Base-by-base conservation (phyloP, 2,329 filamentous ascomycete species). In the Alternaria burnsii region DNA sequence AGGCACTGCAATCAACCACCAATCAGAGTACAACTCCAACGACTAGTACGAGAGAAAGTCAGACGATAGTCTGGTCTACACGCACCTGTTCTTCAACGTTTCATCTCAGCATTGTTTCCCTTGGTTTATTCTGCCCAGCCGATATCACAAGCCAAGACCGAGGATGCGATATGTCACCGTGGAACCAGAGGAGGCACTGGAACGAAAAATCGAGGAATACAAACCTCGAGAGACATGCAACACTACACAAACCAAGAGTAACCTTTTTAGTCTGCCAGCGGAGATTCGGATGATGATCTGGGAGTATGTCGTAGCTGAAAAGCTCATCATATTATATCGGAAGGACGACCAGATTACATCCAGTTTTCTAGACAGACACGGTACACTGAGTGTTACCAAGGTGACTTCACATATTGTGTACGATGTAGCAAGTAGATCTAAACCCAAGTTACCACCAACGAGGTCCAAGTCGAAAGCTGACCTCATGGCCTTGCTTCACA, bases 261-360 rank as follows among this genome's bases (percentile, higher is more conserved):
- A 4, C 9, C 30, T 51, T 24, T 14, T 50, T 9, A 11, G 8
- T 24, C 16, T 38, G 14, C 47, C 47, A 34, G 12, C 32, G 12
- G 47, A 51, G 22, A 34, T 51, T 10, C 47, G 30, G 10, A 11
- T 51, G 28, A 36, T 51, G 47, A 51, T 51, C 3, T 51, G 47
- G 47, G 30, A 51, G 14, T 12, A 5, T 26, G 8, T 16, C 22
- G 18, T 51, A 16, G 14, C 18, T 14, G 18, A 28, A n/a, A n/a
- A 51, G 47, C 18, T 51, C 30, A 38, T 36, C 32, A 30, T 51
- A 8, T 30, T 36, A 1, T 24, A 51, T 51, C 47, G 47, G 24
- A 51, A 24, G 5, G 7, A 16, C 18, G 47, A 32, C 18, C 10
- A 24, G 18, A 20, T n/a, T 12, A 12, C 18, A n/a, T 50, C 47